Evolutionary conservation across 2,329 filamentous ascomycete species (phyloP).

Genomic region (Chaetomiaceae sp.): DNA sequence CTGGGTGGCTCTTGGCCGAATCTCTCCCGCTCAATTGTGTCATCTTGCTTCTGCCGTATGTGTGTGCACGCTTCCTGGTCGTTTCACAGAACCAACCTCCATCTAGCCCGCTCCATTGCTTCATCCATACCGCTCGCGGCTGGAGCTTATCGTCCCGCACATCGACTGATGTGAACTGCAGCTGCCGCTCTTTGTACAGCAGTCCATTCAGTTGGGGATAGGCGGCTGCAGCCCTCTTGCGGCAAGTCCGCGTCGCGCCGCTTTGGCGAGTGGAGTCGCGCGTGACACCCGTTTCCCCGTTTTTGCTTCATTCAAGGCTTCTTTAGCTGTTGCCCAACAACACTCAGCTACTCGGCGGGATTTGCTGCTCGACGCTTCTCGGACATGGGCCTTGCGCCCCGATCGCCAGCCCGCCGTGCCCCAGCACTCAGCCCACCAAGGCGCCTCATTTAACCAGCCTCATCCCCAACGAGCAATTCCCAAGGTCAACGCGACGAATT

Average conservation of each 20-base stretch:
- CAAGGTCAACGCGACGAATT: not conserved
- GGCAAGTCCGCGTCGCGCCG: conserved; percentile 5
- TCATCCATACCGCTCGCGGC: not conserved
- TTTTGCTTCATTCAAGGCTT: not conserved
- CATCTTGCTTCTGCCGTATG: not conserved
- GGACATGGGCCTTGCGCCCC: conserved; percentile 12
- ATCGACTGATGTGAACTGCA: not conserved
- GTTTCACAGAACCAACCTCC: conserved; percentile 3
- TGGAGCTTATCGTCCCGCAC: not conserved
- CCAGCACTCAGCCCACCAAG: conserved; percentile 9
- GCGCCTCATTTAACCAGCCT: not conserved
- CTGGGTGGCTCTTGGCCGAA: not conserved
- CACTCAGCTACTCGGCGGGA: not conserved
- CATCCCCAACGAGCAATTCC: not conserved
- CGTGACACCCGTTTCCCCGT: conserved; percentile 2
- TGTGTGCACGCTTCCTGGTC: not conserved
- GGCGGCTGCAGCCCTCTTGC: not conserved
- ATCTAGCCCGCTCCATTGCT: not conserved
- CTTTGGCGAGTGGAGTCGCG: conserved; percentile 11
- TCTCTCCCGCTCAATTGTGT: not conserved
- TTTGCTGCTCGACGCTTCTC: not conserved
- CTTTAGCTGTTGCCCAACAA: conserved; percentile 1
- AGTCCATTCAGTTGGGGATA: not conserved
- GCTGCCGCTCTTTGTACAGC: not conserved
- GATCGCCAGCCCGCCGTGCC: conserved; percentile 14